Evolutionary conservation across 2,329 filamentous ascomycete genomes (phyloP).

Genomic region (Verticillium zaregamsianum): DNA sequence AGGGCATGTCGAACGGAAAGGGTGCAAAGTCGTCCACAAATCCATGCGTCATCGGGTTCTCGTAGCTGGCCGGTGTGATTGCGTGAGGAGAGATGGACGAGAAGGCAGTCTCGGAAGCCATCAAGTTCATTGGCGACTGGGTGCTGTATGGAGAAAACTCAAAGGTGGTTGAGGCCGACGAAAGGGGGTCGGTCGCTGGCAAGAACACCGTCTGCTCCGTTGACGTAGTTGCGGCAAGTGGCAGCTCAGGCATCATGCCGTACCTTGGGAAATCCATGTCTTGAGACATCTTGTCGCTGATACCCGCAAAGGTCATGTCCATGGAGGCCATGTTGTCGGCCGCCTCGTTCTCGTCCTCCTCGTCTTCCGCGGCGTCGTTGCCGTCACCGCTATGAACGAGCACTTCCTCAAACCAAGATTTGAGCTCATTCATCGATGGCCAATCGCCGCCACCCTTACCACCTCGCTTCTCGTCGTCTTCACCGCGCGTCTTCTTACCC

Average conservation of each 20-base stretch:
- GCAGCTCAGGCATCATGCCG: background rate
- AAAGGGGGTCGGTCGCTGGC: background rate
- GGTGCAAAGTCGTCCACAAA: constrained; percentile 7
- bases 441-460: constrained; percentile 51
- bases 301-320: background rate
- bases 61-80: constrained; percentile 9
- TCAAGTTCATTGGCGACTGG: constrained; percentile 9
- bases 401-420: constrained; percentile 56
- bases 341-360: constrained; percentile 9
- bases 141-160: constrained; percentile 7
- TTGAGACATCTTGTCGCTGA: background rate
- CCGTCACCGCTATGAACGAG: constrained; percentile 33
- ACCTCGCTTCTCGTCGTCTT: constrained; percentile 46
- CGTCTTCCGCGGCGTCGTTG: constrained; percentile 25
- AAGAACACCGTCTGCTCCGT: background rate
- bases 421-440: constrained; percentile 53
- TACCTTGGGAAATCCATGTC: background rate
- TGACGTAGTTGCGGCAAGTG: background rate
- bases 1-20: constrained; percentile 4
- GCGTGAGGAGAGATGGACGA: constrained; percentile 10
- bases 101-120: constrained; percentile 12
- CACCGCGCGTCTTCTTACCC: constrained; percentile 32
- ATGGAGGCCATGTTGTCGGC: background rate
- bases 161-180: constrained; percentile 8
- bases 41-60: constrained; percentile 3